These are phyloP conservation scores for Aureobasidium leucospermi DNA, from an alignment of 2,329 filamentous ascomycete genomes.

Conservation along the genomic window DNA sequence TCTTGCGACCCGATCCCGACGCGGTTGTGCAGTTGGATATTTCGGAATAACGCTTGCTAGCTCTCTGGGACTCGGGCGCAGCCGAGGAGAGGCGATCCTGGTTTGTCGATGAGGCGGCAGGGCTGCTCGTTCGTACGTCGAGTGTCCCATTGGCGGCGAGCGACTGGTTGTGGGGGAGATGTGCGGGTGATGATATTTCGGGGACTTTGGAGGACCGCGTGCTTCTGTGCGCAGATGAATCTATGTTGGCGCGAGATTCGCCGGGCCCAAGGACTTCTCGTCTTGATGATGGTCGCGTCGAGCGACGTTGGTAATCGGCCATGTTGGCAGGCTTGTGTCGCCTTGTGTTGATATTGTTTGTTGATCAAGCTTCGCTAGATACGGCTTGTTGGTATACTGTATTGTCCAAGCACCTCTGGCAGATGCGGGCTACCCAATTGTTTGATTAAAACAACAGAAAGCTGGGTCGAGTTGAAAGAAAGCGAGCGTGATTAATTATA, in stretches of 20 bases:
- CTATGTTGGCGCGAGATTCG: slow-evolving; percentile 18
- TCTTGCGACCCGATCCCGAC: slow-evolving; percentile 50
- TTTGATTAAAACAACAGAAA: neutral
- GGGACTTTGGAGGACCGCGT: slow-evolving; percentile 16
- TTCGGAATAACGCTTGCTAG: slow-evolving; percentile 45
- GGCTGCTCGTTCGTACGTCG: slow-evolving; percentile 30
- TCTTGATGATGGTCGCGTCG: slow-evolving; percentile 6
- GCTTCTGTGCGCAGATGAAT: slow-evolving; percentile 9
- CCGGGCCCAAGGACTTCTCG: slow-evolving; percentile 17
- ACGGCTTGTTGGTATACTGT: neutral
- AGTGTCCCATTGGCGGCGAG: slow-evolving; percentile 37
- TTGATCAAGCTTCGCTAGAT: neutral
- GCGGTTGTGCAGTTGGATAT: slow-evolving; percentile 49
- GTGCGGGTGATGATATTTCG: slow-evolving; percentile 16
- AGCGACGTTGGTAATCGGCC: slow-evolving; percentile 4
- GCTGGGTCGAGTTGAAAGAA: neutral
- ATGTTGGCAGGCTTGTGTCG: neutral
- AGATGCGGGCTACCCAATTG: neutral
- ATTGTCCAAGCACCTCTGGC: neutral
- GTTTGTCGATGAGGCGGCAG: slow-evolving; percentile 9
- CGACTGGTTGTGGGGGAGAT: slow-evolving; percentile 37
- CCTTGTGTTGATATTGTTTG: neutral
- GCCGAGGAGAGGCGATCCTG: slow-evolving; percentile 42
- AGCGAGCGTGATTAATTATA: slow-evolving; percentile 12
- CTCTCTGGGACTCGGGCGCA: slow-evolving; percentile 36